Conservation (phyloP, 345 rosid genomes). For the Draba incana region DNA sequence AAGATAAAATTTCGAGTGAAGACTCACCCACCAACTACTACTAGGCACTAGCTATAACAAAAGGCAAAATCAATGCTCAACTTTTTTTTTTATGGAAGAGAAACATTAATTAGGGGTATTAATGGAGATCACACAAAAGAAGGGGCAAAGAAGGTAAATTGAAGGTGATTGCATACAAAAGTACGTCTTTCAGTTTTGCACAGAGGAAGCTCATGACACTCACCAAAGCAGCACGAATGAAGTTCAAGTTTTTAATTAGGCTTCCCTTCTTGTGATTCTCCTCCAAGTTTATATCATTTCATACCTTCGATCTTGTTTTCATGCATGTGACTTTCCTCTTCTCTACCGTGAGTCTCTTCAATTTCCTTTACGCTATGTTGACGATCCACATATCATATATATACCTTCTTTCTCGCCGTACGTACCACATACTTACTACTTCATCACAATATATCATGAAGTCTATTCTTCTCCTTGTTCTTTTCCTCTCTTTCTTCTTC, state of each 20-base stretch:
- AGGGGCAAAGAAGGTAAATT: constrained; percentile 30
- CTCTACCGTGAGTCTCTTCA: constrained; percentile 83
- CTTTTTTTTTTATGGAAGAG: background rate
- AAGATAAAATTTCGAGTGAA: too few relatives aligned
- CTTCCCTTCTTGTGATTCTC: constrained; percentile 35
- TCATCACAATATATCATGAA: constrained; percentile 27
- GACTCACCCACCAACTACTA: too few relatives aligned
- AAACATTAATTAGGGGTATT: constrained; percentile 33
- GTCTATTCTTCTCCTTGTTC: constrained; percentile 36
- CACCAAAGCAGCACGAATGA: constrained; percentile 39
- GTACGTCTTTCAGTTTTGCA: constrained; percentile 30
- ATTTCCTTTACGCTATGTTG: constrained; percentile 48
- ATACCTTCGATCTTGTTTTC: constrained; percentile 47
- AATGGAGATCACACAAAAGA: constrained; percentile 42
- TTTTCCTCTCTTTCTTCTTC: constrained; percentile 38
- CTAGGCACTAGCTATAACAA: too few relatives aligned
- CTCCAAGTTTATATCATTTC: constrained; percentile 30
- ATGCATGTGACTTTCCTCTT: constrained; percentile 75
- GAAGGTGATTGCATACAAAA: constrained; percentile 39
- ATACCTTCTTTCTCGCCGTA: constrained; percentile 36
- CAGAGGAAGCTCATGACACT: constrained; percentile 47
- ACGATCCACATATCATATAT: constrained; percentile 24
- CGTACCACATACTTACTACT: constrained; percentile 3
- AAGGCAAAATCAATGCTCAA: too few relatives aligned
- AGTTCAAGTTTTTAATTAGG: constrained; percentile 34